These are phyloP conservation scores for Xylariales sp. DNA, from an alignment of 2,329 filamentous ascomycete species.

Conservation along the genomic window DNA sequence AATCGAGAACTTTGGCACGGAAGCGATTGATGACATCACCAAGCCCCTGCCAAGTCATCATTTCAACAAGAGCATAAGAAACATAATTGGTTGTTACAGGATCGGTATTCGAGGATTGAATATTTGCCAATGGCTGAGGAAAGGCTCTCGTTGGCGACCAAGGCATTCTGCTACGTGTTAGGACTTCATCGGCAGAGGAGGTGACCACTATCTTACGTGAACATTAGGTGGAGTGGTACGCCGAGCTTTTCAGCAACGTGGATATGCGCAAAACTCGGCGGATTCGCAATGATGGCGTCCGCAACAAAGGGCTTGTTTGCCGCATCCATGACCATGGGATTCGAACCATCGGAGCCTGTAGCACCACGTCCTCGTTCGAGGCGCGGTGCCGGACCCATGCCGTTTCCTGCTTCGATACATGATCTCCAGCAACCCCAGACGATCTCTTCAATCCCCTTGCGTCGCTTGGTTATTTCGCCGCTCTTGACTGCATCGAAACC, in stretches of 20 bases:
- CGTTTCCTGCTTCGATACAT: slow-evolving; percentile 67
- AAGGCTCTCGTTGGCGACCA: slow-evolving; percentile 84
- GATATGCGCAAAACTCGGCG: slow-evolving; percentile 61
- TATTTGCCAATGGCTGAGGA: slow-evolving; percentile 80
- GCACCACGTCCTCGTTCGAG: slow-evolving; percentile 28
- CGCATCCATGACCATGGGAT: slow-evolving; percentile 13
- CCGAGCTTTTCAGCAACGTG: slow-evolving; percentile 62
- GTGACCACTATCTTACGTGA: no score
- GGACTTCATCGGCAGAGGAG: neutral
- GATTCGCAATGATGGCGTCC: slow-evolving; percentile 47
- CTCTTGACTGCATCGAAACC: slow-evolving; percentile 61
- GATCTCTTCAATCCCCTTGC: slow-evolving; percentile 64
- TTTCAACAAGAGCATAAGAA: slow-evolving; percentile 79
- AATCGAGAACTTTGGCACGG: slow-evolving; percentile 60
- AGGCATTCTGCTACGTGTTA: slow-evolving; percentile 55
- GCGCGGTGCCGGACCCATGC: slow-evolving; percentile 38
- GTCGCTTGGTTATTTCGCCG: slow-evolving; percentile 62
- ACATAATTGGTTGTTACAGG: slow-evolving; percentile 66
- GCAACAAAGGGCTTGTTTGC: slow-evolving; percentile 26
- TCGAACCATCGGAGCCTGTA: slow-evolving; percentile 9
- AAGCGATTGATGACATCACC: slow-evolving; percentile 91
- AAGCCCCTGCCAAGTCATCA: slow-evolving; percentile 89
- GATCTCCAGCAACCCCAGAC: slow-evolving; percentile 69
- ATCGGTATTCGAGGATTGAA: slow-evolving; percentile 65
- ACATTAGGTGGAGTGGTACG: slow-evolving; percentile 68